Conservation (phyloP, 2,329 filamentous ascomycete genomes). For the Diplodia corticola region DNA sequence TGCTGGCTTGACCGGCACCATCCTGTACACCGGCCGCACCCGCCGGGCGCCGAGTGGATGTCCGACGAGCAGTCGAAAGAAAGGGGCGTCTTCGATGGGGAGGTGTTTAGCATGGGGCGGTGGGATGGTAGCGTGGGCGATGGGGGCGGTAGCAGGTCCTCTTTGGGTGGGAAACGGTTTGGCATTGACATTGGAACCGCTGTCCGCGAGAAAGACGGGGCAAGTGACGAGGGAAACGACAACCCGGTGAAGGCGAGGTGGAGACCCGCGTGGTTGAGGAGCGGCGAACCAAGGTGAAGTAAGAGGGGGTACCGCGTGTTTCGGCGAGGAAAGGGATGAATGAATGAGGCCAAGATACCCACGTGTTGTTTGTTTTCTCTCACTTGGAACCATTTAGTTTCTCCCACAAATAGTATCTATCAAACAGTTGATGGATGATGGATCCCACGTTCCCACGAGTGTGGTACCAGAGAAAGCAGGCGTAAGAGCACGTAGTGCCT, state of each 20-base stretch:
- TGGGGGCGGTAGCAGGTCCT: not conserved
- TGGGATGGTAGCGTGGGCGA: not conserved
- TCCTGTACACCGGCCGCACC: not conserved
- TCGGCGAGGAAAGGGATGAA: not conserved
- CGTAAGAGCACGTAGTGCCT: no score
- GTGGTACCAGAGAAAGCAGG: not conserved
- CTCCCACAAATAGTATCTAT: not conserved
- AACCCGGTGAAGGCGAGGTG: not conserved
- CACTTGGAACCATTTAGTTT: not conserved
- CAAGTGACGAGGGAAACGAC: not conserved
- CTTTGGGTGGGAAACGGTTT: not conserved
- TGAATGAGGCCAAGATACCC: not conserved
- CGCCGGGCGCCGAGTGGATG: not conserved
- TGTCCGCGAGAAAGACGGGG: not conserved
- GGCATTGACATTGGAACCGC: conserved; percentile 4
- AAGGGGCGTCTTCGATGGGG: not conserved
- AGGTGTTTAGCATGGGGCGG: not conserved
- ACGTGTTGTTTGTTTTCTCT: not conserved
- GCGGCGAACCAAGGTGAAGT: not conserved
- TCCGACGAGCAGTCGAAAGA: not conserved
- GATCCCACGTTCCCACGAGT: no score
- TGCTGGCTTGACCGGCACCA: not conserved
- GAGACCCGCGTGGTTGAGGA: not conserved
- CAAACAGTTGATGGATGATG: no score
- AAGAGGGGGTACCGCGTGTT: not conserved